Percentiles rank a stretch among this genome's conserved stretches.
Evolutionary conservation across 768 basidiomycete species (phyloP).

Genomic region (Chiua virens): DNA sequence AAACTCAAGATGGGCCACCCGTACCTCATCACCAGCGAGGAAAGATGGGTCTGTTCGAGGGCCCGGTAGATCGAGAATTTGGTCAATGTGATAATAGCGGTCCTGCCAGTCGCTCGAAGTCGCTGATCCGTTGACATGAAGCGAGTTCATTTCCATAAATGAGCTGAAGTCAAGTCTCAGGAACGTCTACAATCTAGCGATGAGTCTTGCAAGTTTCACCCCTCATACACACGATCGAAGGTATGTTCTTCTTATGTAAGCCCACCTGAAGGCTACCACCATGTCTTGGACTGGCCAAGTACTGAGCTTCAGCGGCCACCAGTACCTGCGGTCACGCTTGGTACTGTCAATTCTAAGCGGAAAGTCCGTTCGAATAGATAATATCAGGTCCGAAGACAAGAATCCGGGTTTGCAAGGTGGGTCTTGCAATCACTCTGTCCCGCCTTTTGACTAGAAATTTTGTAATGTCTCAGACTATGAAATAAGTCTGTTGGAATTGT

Average conservation of each 20-base stretch:
- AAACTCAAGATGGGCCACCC: slow-evolving; percentile 13
- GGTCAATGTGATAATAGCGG: slow-evolving; percentile 82
- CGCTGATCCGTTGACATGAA: slow-evolving; percentile 36
- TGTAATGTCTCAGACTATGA: slow-evolving; percentile 69
- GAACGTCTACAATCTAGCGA: slow-evolving; percentile 17
- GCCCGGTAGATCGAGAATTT: slow-evolving; percentile 81
- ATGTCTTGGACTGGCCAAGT: slow-evolving; percentile 44
- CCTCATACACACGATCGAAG: slow-evolving; percentile 1
- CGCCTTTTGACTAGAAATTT: not conserved
- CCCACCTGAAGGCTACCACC: not conserved
- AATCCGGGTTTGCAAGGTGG: slow-evolving; percentile 92
- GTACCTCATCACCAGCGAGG: slow-evolving; percentile 75
- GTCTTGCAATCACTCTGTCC: slow-evolving; percentile 7
- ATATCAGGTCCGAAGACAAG: slow-evolving; percentile 88
- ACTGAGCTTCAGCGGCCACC: slow-evolving; percentile 75
- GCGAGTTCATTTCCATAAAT: slow-evolving; percentile 24
- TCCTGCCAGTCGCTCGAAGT: slow-evolving; percentile 49
- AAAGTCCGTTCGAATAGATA: slow-evolving; percentile 78
- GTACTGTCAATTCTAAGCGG: slow-evolving; percentile 90
- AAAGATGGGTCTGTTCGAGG: slow-evolving; percentile 87
- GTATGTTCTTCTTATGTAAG: slow-evolving; percentile 27
- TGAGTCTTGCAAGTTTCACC: not conserved
- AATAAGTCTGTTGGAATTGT: slow-evolving; percentile 79
- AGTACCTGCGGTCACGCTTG: slow-evolving; percentile 79
- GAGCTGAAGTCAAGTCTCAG: slow-evolving; percentile 10